These are phyloP conservation scores for Exophiala bonariae DNA, from an alignment of 2,329 filamentous ascomycete genomes.

Conservation along the genomic window DNA sequence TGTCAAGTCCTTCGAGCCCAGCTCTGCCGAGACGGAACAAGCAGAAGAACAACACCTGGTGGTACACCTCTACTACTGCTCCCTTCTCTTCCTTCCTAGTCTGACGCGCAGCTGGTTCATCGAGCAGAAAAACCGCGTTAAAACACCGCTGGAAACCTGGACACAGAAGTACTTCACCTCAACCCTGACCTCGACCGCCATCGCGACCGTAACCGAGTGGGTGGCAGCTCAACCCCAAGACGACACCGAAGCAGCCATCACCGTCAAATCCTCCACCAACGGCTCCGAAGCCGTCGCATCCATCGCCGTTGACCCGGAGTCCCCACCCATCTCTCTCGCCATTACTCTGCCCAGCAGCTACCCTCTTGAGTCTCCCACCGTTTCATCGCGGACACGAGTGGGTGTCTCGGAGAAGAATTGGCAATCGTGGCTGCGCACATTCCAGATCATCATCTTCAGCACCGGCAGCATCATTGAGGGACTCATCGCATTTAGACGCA, in stretches of 20 bases:
- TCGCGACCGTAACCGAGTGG: constrained; percentile 43
- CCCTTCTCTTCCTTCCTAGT: constrained; percentile 73
- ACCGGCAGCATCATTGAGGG: constrained; percentile 88
- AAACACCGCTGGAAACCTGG: constrained; percentile 78
- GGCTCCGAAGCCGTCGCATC: constrained; percentile 77
- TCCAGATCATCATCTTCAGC: constrained; percentile 90
- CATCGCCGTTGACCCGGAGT: constrained; percentile 85
- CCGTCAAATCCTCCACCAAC: constrained; percentile 69
- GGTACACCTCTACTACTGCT: constrained; percentile 81
- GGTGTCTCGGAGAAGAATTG: constrained; percentile 89
- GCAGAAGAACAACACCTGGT: constrained; percentile 80
- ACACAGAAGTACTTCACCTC: constrained; percentile 68
- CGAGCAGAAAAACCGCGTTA: constrained; percentile 74
- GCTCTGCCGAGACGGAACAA: constrained; percentile 58
- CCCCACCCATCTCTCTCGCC: constrained; percentile 77
- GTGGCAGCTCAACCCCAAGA: constrained; percentile 40
- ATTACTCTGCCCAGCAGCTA: constrained; percentile 79
- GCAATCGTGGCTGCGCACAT: constrained; percentile 85
- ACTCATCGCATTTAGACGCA: constrained; percentile 78
- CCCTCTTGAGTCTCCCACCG: constrained; percentile 75
- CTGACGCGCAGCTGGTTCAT: constrained; percentile 84
- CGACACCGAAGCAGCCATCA: constrained; percentile 55
- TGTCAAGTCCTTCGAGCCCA: constrained; percentile 61
- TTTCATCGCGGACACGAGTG: constrained; percentile 77
- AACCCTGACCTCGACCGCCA: constrained; percentile 40